A percentile compares a stretch with the other conserved stretches of the same genome.
Evolutionary conservation across 139 green algal genomes (phyloP).

Genomic region (Eudorina sp.): DNA sequence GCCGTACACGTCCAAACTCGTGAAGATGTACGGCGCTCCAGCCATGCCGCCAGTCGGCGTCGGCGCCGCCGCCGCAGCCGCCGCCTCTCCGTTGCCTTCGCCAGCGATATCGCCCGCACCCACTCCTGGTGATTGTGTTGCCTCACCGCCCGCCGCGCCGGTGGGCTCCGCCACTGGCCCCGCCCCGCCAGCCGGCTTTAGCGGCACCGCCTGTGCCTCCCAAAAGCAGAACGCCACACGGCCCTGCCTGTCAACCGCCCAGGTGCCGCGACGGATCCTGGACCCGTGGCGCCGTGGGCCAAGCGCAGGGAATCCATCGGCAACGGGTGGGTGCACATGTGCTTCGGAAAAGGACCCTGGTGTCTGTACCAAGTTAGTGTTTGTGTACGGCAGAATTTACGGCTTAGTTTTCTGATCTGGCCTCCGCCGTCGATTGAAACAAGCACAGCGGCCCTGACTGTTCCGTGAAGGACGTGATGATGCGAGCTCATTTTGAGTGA

Average conservation of each 20-base stretch:
- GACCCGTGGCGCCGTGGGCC: neutral
- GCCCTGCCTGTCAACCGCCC: slow-evolving; percentile 4
- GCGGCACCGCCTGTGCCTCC: slow-evolving; percentile 6
- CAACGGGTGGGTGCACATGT: too few relatives aligned
- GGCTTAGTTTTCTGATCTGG: neutral
- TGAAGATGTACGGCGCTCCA: neutral
- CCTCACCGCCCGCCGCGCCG: neutral
- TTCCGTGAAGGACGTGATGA: neutral
- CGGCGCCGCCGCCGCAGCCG: too few relatives aligned
- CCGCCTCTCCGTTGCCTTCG: neutral
- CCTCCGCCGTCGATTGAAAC: neutral
- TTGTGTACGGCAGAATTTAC: neutral
- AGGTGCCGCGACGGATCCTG: slow-evolving; percentile 15
- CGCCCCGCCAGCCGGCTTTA: neutral
- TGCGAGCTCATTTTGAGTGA: neutral
- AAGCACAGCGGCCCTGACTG: neutral
- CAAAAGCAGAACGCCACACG: slow-evolving; percentile 36
- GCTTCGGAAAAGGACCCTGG: too few relatives aligned
- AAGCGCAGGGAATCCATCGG: too few relatives aligned
- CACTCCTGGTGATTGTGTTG: neutral
- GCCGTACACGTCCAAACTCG: slow-evolving; percentile 31
- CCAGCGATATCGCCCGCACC: neutral
- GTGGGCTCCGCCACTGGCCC: neutral
- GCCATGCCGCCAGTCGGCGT: neutral
- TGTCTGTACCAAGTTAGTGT: neutral